Percentiles rank a stretch among this genome's conserved stretches.
phyloP scores from a whole-genome alignment of 148 eudicot genomes.

The Rhododendron molle region DNA sequence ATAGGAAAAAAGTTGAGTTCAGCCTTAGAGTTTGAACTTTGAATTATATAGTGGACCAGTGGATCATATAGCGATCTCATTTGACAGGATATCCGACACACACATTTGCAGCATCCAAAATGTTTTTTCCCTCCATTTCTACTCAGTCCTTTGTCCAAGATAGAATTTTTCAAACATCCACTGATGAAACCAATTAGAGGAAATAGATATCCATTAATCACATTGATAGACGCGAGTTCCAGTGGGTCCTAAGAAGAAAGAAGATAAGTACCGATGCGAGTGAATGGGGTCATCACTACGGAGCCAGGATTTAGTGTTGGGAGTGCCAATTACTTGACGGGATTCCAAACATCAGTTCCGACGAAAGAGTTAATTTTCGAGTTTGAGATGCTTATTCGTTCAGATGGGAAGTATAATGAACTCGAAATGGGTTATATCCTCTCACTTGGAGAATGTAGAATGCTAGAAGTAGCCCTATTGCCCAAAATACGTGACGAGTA shows the following conservation, averaged over 20 bases:
- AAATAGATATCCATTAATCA: background rate
- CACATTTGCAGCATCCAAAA: background rate
- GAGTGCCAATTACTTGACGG: background rate
- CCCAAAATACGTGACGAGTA: background rate
- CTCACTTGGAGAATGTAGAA: background rate
- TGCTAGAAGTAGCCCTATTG: background rate
- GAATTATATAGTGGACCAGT: conserved; percentile 3
- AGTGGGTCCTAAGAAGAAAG: conserved; percentile 7
- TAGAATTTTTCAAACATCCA: background rate
- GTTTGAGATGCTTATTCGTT: background rate
- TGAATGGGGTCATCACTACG: background rate
- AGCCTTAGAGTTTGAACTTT: conserved; percentile 3
- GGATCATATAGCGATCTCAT: background rate
- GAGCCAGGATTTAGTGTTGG: background rate
- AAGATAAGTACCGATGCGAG: conserved; percentile 2
- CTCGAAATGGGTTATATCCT: background rate
- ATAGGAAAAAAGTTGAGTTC: background rate
- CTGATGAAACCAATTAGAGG: background rate
- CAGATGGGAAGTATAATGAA: background rate
- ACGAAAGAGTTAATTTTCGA: background rate
- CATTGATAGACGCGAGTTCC: background rate
- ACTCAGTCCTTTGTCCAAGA: background rate
- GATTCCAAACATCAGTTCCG: background rate
- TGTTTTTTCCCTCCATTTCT: background rate
- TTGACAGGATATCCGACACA: background rate